These are phyloP conservation scores for Fusarium cyanostomum DNA, from an alignment of 2,329 filamentous ascomycete genomes.

Conservation along the genomic window DNA sequence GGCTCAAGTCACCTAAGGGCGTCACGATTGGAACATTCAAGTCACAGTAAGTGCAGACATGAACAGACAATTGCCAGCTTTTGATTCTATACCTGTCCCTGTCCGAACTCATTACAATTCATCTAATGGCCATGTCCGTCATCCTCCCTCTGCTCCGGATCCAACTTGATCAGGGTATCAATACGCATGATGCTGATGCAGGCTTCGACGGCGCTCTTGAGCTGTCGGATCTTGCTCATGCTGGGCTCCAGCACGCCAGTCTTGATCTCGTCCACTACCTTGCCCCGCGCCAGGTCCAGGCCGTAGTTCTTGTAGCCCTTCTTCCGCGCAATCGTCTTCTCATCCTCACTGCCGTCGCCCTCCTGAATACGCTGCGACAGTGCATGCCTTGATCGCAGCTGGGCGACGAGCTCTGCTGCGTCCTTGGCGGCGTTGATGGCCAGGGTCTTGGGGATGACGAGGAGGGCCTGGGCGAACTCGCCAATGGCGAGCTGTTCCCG, in stretches of 20 bases:
- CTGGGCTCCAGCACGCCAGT: conserved; percentile 94
- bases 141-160: conserved; percentile 80
- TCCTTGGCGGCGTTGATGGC: conserved; percentile 98
- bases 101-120: conserved; percentile 40
- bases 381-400: conserved; percentile 92
- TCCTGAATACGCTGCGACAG: conserved; percentile 92
- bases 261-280: conserved; percentile 93
- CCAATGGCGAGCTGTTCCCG: conserved; percentile 97
- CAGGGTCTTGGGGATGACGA: conserved; percentile 94
- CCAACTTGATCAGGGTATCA: conserved; percentile 97
- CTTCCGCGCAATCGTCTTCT: conserved; percentile 89
- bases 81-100: conserved; percentile 40
- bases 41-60: conserved; percentile 26
- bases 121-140: conserved; percentile 84
- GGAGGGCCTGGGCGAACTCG: conserved; percentile 94
- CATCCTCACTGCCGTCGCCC: conserved; percentile 83
- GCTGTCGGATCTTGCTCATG: conserved; percentile 97
- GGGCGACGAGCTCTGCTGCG: conserved; percentile 91
- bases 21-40: conserved; percentile 11
- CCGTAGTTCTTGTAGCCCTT: conserved; percentile 99
- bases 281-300: conserved; percentile 86
- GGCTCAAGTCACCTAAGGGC: no score
- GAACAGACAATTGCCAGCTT: conserved; percentile 41
- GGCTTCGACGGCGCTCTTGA: conserved; percentile 98
- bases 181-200: conserved; percentile 99